These are phyloP conservation scores for Fusarium protoensiforme DNA, from an alignment of 2,329 filamentous ascomycete genomes.

Conservation along the genomic window DNA sequence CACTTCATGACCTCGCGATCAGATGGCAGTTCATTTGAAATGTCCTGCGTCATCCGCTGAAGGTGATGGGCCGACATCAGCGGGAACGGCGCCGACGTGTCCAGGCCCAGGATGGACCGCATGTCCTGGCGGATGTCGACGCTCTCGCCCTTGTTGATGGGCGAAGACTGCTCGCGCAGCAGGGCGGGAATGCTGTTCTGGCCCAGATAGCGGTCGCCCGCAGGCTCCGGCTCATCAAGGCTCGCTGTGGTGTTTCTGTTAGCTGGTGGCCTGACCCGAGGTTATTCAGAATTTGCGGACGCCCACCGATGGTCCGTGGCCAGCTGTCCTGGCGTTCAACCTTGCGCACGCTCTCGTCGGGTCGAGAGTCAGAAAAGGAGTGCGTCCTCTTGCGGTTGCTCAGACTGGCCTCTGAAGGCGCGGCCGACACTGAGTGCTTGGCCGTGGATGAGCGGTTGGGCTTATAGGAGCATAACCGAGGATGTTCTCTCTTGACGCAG, in stretches of 20 bases:
- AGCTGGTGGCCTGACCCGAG: conserved; percentile 27
- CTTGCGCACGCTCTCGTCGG: conserved; percentile 46
- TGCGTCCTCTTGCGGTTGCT: conserved; percentile 48
- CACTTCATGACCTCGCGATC: conserved; percentile 76
- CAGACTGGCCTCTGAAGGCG: conserved; percentile 38
- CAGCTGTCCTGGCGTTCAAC: conserved; percentile 54
- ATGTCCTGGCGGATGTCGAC: conserved; percentile 72
- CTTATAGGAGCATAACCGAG: conserved; percentile 74
- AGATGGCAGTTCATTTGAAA: conserved; percentile 70
- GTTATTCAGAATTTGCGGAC: background rate
- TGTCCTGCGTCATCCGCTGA: conserved; percentile 69
- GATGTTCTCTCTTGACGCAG: conserved; percentile 73
- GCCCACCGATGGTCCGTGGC: conserved; percentile 55
- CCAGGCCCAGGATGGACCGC: conserved; percentile 72
- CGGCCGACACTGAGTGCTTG: conserved; percentile 48
- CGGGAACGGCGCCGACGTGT: conserved; percentile 74
- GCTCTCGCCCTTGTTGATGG: conserved; percentile 62
- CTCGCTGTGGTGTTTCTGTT: conserved; percentile 49
- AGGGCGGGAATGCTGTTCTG: conserved; percentile 77
- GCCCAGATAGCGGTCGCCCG: conserved; percentile 70
- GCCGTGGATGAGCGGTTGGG: conserved; percentile 62
- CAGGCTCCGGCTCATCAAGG: conserved; percentile 65
- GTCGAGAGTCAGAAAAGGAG: conserved; percentile 46
- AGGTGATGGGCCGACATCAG: conserved; percentile 74
- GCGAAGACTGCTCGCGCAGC: conserved; percentile 68